phyloP scores from a whole-genome alignment of 441 rosid genomes.

The Arabidopsis hybrid region DNA sequence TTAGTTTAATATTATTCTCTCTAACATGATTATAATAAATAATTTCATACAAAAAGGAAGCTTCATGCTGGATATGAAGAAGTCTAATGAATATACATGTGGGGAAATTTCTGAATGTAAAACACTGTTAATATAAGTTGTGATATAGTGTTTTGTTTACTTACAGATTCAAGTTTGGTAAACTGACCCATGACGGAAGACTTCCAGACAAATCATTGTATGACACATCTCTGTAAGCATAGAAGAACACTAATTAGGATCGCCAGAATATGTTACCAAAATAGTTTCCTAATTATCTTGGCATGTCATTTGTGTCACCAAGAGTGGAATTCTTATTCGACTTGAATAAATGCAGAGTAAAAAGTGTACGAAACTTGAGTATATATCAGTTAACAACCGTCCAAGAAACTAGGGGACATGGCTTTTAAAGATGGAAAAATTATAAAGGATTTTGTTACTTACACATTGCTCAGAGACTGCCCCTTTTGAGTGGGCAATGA shows the following conservation, averaged over 20 bases:
- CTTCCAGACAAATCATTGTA: conserved; percentile 69
- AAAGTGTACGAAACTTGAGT: too few relatives aligned
- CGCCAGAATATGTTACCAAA: conserved; percentile 2
- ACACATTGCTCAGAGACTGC: conserved; percentile 59
- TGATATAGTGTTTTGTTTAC: conserved; percentile 15
- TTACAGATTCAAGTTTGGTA: conserved; percentile 56
- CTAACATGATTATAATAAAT: background rate
- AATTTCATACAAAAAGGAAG: background rate
- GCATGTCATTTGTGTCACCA: conserved; percentile 19
- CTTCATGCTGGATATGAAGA: conserved; percentile 15
- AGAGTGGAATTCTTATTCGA: conserved; percentile 6
- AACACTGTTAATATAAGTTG: background rate
- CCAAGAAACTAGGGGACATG: too few relatives aligned
- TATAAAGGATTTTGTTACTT: conserved; percentile 39
- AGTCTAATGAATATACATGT: background rate
- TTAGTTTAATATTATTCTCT: background rate
- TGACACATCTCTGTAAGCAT: conserved; percentile 70
- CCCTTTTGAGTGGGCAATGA: conserved; percentile 58
- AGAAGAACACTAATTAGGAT: conserved; percentile 9
- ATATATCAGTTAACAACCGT: too few relatives aligned
- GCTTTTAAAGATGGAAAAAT: too few relatives aligned
- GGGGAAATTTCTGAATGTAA: background rate
- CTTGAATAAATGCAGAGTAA: background rate
- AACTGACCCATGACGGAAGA: conserved; percentile 70
- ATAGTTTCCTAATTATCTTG: conserved; percentile 14